Evolutionary conservation across 2,329 filamentous ascomycete genomes (phyloP).

Genomic region (Fusarium protoensiforme): DNA sequence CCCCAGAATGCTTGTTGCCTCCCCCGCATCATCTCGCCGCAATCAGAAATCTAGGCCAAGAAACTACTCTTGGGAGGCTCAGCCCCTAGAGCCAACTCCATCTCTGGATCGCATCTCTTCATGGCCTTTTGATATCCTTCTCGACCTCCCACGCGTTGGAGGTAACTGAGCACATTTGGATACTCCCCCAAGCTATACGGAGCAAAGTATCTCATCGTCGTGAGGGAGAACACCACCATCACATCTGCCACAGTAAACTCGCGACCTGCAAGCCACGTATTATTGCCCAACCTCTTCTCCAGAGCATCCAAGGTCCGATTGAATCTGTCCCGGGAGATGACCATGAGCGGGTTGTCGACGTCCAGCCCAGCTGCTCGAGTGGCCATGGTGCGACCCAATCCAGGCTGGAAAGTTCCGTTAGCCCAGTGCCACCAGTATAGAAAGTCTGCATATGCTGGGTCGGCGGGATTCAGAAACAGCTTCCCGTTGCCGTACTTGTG

Average conservation of each 20-base stretch:
- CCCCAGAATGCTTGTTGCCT: background rate
- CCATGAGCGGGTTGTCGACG: constrained; percentile 40
- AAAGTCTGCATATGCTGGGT: constrained; percentile 67
- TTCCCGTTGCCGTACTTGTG: constrained; percentile 61
- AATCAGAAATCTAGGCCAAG: background rate
- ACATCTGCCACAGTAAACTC: constrained; percentile 74
- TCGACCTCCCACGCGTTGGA: constrained; percentile 56
- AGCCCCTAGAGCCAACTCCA: constrained; percentile 48
- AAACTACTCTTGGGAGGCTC: constrained; percentile 30
- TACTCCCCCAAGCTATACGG: constrained; percentile 55
- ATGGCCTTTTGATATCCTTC: constrained; percentile 60
- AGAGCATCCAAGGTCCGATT: constrained; percentile 58
- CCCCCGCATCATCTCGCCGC: background rate
- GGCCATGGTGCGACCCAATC: constrained; percentile 51
- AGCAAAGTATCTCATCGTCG: constrained; percentile 68
- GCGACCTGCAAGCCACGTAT: constrained; percentile 67
- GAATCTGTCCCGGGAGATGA: constrained; percentile 48
- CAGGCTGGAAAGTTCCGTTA: constrained; percentile 57
- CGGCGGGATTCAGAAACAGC: constrained; percentile 56
- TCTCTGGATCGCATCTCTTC: constrained; percentile 59
- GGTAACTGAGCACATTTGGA: constrained; percentile 56
- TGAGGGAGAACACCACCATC: constrained; percentile 70
- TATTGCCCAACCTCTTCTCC: constrained; percentile 59
- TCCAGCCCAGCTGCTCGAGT: constrained; percentile 34
- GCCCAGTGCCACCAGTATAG: constrained; percentile 74